Evolutionary conservation across 2,329 filamentous ascomycete species (phyloP).

Genomic region (Juglanconis sp.): DNA sequence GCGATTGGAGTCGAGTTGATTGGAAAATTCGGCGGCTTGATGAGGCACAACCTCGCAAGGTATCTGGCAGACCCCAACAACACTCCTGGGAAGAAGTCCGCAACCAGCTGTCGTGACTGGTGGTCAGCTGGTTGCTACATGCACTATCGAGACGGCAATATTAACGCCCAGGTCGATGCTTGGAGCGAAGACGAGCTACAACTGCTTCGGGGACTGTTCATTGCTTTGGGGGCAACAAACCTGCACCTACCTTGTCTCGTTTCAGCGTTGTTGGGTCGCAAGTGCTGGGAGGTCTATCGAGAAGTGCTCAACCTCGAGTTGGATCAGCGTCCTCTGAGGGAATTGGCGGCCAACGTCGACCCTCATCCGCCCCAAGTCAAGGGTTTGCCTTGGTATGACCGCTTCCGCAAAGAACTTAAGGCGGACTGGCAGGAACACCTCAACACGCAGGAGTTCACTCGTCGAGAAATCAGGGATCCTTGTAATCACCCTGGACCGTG

Average conservation of each 20-base stretch:
- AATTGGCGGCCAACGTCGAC: slow-evolving; percentile 20
- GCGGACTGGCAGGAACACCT: slow-evolving; percentile 56
- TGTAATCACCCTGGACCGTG: slow-evolving; percentile 71
- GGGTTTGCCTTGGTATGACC: slow-evolving; percentile 53
- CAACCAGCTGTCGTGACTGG: slow-evolving; percentile 27
- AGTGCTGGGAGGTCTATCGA: slow-evolving; percentile 50
- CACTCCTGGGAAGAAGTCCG: neutral
- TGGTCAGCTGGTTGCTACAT: slow-evolving; percentile 39
- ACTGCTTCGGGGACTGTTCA: slow-evolving; percentile 45
- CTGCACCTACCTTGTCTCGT: slow-evolving; percentile 43
- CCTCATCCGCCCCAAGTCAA: slow-evolving; percentile 37
- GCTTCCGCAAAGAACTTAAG: slow-evolving; percentile 50
- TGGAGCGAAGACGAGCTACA: slow-evolving; percentile 50
- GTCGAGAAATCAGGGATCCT: slow-evolving; percentile 57
- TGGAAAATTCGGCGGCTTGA: slow-evolving; percentile 31
- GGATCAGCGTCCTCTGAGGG: slow-evolving; percentile 22
- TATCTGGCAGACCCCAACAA: slow-evolving; percentile 21
- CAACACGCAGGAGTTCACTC: slow-evolving; percentile 51
- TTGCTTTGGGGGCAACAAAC: slow-evolving; percentile 20
- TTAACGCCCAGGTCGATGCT: slow-evolving; percentile 29
- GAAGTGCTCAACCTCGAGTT: slow-evolving; percentile 40
- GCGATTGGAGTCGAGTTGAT: slow-evolving; percentile 49
- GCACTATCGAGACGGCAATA: slow-evolving; percentile 29
- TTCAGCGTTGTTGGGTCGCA: slow-evolving; percentile 47
- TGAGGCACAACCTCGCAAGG: slow-evolving; percentile 29